Base-by-base conservation (phyloP, 345 rosid genomes). In the Aethionema arabicum region DNA sequence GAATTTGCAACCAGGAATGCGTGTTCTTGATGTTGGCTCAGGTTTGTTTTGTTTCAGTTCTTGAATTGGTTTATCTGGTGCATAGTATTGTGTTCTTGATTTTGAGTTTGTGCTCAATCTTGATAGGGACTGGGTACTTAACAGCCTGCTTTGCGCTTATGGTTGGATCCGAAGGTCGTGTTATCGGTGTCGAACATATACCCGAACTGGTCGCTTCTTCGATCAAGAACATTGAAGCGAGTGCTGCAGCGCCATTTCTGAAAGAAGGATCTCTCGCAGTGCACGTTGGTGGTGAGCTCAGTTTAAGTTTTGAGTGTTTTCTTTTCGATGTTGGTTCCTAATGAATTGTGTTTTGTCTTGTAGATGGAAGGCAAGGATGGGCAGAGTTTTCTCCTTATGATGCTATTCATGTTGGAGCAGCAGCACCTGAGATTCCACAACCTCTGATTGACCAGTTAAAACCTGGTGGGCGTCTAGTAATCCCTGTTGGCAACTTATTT, bases 281-380 rank as follows among this genome's bases (percentile, higher is more conserved):
- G 64, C 95, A 86, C 65, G 82, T 61, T 51, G 91, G 95, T 9
- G 99, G 99, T 90, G 81, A 58, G 87, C 63, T 36, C 13, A 2
- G 3, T 38, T 11, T 27, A 48, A 9, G 11, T 16, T 43, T 11
- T 52, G 32, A 8, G 27, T 54, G n/a, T 49, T 56, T 2, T 14
- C 4, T 41, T 31, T 37, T 35, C 29, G 7, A 46, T 13, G 27
- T 2, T 48, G 29, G 9, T 57, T 21, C 0, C 27, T 21, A 36
- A 2, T 33, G 40, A 32, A 11, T 2, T 61, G 0, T 63, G 33
- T 11, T 27, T 55, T 8, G 63, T 48, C 40, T 62, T 9, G 44
- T 65, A 93, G 99, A 93, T 78, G 99, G 99, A 57, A 86, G 97
- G 64, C 55, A 78, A 81, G 99, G 99, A n/a, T 86, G 95, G 95